A percentile compares a stretch with the other conserved stretches of the same genome.
These are phyloP conservation scores for Xylaria sp. DNA, from an alignment of 2,329 filamentous ascomycete genomes.

Conservation along the genomic window DNA sequence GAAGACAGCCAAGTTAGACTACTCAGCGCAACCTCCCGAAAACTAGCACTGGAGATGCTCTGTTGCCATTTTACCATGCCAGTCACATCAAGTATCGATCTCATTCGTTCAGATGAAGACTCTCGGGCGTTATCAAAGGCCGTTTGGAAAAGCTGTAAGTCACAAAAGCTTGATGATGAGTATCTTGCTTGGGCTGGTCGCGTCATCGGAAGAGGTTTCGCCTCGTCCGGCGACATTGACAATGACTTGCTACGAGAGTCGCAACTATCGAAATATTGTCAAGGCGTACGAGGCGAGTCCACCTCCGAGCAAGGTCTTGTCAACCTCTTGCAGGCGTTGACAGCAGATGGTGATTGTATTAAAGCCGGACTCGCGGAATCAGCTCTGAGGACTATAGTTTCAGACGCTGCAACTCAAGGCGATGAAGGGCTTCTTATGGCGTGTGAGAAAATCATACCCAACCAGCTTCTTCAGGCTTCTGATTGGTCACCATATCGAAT, in stretches of 20 bases:
- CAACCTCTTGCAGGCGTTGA: slow-evolving; percentile 68
- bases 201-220: slow-evolving; percentile 85
- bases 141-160: slow-evolving; percentile 80
- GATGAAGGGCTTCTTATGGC: slow-evolving; percentile 61
- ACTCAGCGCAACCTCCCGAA: slow-evolving; percentile 74
- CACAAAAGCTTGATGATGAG: slow-evolving; percentile 69
- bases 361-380: slow-evolving; percentile 70
- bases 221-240: slow-evolving; percentile 75
- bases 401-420: slow-evolving; percentile 59
- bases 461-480: slow-evolving; percentile 64
- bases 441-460: slow-evolving; percentile 63
- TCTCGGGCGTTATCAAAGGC: slow-evolving; percentile 71
- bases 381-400: slow-evolving; percentile 66
- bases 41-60: slow-evolving; percentile 76
- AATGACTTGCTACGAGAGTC: slow-evolving; percentile 70
- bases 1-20: slow-evolving; percentile 69
- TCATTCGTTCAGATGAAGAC: slow-evolving; percentile 73
- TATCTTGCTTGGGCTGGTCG: slow-evolving; percentile 88
- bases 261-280: slow-evolving; percentile 61
- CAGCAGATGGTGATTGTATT: slow-evolving; percentile 65
- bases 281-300: slow-evolving; percentile 58
- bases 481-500: slow-evolving; percentile 66
- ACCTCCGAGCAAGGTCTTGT: slow-evolving; percentile 73
- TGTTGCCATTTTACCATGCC: slow-evolving; percentile 78
- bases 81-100: slow-evolving; percentile 67